Base-by-base conservation (phyloP, 768 basidiomycete species). In the Serpula lacrymans region DNA sequence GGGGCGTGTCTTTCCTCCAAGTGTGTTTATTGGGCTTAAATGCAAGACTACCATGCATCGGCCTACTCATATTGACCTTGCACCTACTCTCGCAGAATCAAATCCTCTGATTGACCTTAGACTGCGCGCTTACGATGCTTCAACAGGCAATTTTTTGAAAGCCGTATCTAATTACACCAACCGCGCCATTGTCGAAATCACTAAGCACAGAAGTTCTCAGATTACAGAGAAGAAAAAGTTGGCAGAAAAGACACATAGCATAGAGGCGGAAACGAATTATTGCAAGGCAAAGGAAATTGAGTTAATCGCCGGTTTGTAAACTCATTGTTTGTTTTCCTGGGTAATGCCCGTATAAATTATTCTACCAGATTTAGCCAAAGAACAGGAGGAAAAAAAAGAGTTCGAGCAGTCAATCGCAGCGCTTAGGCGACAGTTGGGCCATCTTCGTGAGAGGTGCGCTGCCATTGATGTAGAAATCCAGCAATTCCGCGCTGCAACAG, bases 231-330 rank as follows among this genome's bases (percentile, higher is more conserved):
- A 77, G 63, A 85, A 84, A 54, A 74, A 72, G 44, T 46, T 80
- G 0, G 43, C 63, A 6, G 90, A 91, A 35, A 79, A 77, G 55
- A 76, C 65, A 7, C 72, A 79, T 31, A 69, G 75, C 6, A 69
- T 80, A 0, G 85, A 92, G 56, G 52, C 67, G 0, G 84, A 90
- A 60, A 91, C 77, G 2, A 81, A 78, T 39, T 69, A 80, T 31
- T 90, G 86, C 63, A 87, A 90, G 50, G 56, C 86, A 37, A 75
- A 71, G 52, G 91, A 93, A 62, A 82, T 89, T 22, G 82, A 88
- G 37, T 72, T 94, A 41, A 72, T 89, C 2, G 75, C 78, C 41
- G 77, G 90, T 91, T 58, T n/a, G 77, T 66, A 17, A 23, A 3
- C 32, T 16, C 12, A 24, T 24, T 41, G 14, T 17, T 20, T 33